phyloP scores from a whole-genome alignment of 768 basidiomycete species.

The Trametes sanguinea region DNA sequence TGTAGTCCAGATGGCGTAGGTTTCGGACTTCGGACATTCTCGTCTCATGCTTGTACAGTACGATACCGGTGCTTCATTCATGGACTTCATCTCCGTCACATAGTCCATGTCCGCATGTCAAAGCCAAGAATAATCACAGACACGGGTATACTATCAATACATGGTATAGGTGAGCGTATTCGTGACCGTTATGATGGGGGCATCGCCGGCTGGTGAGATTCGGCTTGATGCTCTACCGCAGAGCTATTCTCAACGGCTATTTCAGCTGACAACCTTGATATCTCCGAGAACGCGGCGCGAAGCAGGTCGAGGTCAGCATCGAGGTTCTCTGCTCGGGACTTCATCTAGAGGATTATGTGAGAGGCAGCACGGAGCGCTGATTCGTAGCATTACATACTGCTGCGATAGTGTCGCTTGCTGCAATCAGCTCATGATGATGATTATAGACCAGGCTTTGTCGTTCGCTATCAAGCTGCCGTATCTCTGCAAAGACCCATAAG shows the following conservation, averaged over 20 bases:
- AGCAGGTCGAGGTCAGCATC: slow-evolving; percentile 84
- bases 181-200: neutral
- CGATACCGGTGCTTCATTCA: slow-evolving; percentile 7
- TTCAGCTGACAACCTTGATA: slow-evolving; percentile 68
- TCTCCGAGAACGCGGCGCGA: slow-evolving; percentile 80
- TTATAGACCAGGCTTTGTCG: slow-evolving; percentile 92
- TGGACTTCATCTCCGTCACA: too few relatives aligned
- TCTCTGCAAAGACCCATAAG: slow-evolving; percentile 51
- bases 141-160: neutral
- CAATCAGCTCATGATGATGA: slow-evolving; percentile 93
- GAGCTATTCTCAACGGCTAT: slow-evolving; percentile 14
- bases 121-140: neutral
- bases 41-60: slow-evolving; percentile 9
- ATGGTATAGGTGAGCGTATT: neutral
- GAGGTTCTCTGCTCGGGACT: slow-evolving; percentile 80
- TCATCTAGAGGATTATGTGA: slow-evolving; percentile 60
- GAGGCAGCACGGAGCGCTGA: neutral
- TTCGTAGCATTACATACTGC: slow-evolving; percentile 49
- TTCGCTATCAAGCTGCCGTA: slow-evolving; percentile 84
- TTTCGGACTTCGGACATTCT: slow-evolving; percentile 5
- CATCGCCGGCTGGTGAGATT: neutral
- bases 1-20: slow-evolving; percentile 1
- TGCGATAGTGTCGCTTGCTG: slow-evolving; percentile 89
- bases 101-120: neutral
- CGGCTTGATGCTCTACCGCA: neutral